Evolutionary conservation across 371 early-diverging fungal species (phyloP).

Genomic region (Batrachochytrium dendrobatidis): DNA sequence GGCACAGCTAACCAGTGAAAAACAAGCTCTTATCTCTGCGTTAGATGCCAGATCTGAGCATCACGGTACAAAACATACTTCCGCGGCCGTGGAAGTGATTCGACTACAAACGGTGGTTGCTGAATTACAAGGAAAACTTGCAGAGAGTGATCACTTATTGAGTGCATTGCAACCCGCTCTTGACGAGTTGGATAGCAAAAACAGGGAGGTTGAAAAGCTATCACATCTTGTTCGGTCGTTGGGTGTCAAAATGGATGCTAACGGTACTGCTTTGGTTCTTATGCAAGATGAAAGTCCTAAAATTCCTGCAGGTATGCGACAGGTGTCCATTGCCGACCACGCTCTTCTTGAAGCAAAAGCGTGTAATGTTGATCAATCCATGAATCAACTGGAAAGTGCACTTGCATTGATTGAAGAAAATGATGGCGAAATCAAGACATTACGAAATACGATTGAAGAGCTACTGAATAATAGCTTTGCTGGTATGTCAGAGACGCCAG

Average conservation of each 20-base stretch:
- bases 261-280: not conserved
- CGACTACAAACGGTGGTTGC: not conserved
- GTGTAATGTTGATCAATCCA: slow-evolving; percentile 17
- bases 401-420: slow-evolving; percentile 31
- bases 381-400: slow-evolving; percentile 24
- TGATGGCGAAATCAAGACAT: slow-evolving; percentile 21
- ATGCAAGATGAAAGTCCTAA: not conserved
- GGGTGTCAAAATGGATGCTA: not conserved
- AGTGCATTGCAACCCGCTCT: not conserved
- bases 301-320: no score
- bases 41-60: no score
- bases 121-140: not conserved
- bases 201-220: not conserved
- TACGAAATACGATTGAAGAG: slow-evolving; percentile 26
- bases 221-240: not conserved
- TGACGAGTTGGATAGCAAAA: slow-evolving; percentile 1
- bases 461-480: not conserved
- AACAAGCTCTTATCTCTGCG: no score
- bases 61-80: no score
- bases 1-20: no score
- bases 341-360: slow-evolving; percentile 26
- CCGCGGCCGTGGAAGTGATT: no score
- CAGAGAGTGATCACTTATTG: slow-evolving; percentile 1
- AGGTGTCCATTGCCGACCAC: slow-evolving; percentile 21
- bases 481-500: slow-evolving; percentile 4